phyloP scores from a whole-genome alignment of 2,329 filamentous ascomycete species.

The Claviceps arundinis region DNA sequence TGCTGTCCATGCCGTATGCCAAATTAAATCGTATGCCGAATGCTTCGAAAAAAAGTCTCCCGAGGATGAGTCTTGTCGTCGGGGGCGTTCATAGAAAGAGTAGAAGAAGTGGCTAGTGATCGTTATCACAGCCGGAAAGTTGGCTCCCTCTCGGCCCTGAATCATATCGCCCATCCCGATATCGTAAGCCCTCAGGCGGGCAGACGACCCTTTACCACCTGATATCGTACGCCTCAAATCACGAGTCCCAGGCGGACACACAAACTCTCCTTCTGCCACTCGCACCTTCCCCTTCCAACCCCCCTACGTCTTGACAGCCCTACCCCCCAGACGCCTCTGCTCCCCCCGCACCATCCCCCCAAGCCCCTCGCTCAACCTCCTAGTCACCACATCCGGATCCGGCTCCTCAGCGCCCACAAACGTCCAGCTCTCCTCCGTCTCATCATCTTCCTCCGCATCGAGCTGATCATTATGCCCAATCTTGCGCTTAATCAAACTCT shows the following conservation, averaged over 20 bases:
- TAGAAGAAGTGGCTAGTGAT: neutral
- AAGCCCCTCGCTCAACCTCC: constrained; percentile 25
- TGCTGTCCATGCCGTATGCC: neutral
- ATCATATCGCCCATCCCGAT: no score
- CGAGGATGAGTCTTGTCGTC: neutral
- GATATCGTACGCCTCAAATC: no score
- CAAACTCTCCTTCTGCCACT: neutral
- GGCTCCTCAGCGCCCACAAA: constrained; percentile 54
- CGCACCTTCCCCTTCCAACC: neutral
- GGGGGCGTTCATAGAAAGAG: neutral
- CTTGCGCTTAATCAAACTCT: constrained; percentile 61
- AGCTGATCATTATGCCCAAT: constrained; percentile 33
- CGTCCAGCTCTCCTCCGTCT: constrained; percentile 78
- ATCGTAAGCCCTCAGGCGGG: no score
- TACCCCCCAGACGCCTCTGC: constrained; percentile 14
- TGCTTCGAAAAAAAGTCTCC: neutral
- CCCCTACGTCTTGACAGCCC: constrained; percentile 5
- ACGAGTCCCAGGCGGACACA: no score
- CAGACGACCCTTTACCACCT: no score
- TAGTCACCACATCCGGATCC: constrained; percentile 29
- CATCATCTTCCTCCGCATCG: constrained; percentile 34
- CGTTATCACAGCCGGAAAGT: no score
- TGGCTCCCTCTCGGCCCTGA: no score
- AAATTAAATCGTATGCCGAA: neutral
- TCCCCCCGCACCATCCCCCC: constrained; percentile 8